phyloP scores from a whole-genome alignment of 2,329 filamentous ascomycete species.

The Cladosporium austrohemisphaericum region DNA sequence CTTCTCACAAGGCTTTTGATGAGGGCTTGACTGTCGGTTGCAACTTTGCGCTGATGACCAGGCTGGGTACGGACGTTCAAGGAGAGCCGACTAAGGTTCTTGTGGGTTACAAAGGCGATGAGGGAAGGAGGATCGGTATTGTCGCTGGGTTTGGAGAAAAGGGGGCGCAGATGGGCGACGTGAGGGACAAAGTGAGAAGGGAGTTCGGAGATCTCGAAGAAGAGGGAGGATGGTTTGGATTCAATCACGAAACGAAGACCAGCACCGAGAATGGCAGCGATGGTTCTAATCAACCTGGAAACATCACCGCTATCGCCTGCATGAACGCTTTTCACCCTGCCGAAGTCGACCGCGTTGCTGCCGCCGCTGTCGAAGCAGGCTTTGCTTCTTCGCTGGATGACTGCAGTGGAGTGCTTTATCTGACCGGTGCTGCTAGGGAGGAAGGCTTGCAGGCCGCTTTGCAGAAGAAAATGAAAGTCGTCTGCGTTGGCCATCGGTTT shows the following conservation, averaged over 20 bases:
- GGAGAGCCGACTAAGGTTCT: not conserved
- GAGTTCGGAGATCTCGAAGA: not conserved
- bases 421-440: conserved; percentile 9
- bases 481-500: conserved; percentile 9
- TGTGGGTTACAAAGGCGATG: conserved; percentile 14
- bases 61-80: not conserved
- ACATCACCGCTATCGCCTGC: not conserved
- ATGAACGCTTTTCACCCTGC: conserved; percentile 14
- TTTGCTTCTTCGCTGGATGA: not conserved
- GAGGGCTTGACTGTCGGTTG: conserved; percentile 7
- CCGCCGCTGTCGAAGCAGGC: not conserved
- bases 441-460: conserved; percentile 6
- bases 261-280: not conserved
- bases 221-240: not conserved
- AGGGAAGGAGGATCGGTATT: conserved; percentile 1
- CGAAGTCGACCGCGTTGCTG: conserved; percentile 8
- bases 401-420: conserved; percentile 6
- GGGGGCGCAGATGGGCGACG: not conserved
- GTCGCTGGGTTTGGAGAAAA: not conserved
- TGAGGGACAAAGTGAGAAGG: not conserved
- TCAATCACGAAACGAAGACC: not conserved
- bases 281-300: not conserved
- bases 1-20: conserved; percentile 10
- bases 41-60: not conserved
- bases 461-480: conserved; percentile 7